Percentiles rank a stretch among this genome's conserved stretches.
Evolutionary conservation across 371 early-diverging fungal species (phyloP).

Genomic region (Furculomyces boomerangus): DNA sequence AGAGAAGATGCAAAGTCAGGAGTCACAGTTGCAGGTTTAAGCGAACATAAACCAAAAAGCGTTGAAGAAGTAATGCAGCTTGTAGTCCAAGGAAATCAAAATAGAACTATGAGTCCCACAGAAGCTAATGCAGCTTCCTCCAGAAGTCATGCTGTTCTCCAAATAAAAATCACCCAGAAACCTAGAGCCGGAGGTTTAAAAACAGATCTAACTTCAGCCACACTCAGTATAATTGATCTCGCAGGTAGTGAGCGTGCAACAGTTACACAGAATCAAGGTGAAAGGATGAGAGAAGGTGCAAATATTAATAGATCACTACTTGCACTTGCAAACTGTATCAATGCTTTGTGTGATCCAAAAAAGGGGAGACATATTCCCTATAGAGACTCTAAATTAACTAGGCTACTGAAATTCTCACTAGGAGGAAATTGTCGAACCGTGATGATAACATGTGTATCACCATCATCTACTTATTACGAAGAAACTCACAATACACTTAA

Average conservation of each 20-base stretch:
- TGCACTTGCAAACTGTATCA: slow-evolving; percentile 91
- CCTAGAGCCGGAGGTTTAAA: slow-evolving; percentile 74
- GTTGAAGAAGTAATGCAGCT: slow-evolving; percentile 35
- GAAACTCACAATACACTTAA: slow-evolving; percentile 47
- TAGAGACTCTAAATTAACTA: slow-evolving; percentile 40
- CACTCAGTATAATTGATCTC: slow-evolving; percentile 60
- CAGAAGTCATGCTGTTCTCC: slow-evolving; percentile 93
- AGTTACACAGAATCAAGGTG: slow-evolving; percentile 89
- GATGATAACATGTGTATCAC: slow-evolving; percentile 52
- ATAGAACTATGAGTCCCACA: slow-evolving; percentile 79
- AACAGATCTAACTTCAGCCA: slow-evolving; percentile 12
- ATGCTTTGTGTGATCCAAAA: slow-evolving; percentile 87
- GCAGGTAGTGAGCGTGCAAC: slow-evolving; percentile 93
- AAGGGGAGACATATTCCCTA: slow-evolving; percentile 42
- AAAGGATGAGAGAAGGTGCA: slow-evolving; percentile 96
- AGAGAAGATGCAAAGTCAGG: slow-evolving; percentile 33
- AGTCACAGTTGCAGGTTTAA: slow-evolving; percentile 59
- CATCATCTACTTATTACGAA: slow-evolving; percentile 30
- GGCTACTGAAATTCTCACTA: slow-evolving; percentile 53
- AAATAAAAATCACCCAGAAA: slow-evolving; percentile 86
- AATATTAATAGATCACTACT: slow-evolving; percentile 94
- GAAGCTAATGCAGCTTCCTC: slow-evolving; percentile 97
- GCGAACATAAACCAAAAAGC: slow-evolving; percentile 32
- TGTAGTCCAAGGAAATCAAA: slow-evolving; percentile 43
- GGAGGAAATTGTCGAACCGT: slow-evolving; percentile 48